Conservation (phyloP, 805 yeast genomes). For the Pichia eremophila region DNA sequence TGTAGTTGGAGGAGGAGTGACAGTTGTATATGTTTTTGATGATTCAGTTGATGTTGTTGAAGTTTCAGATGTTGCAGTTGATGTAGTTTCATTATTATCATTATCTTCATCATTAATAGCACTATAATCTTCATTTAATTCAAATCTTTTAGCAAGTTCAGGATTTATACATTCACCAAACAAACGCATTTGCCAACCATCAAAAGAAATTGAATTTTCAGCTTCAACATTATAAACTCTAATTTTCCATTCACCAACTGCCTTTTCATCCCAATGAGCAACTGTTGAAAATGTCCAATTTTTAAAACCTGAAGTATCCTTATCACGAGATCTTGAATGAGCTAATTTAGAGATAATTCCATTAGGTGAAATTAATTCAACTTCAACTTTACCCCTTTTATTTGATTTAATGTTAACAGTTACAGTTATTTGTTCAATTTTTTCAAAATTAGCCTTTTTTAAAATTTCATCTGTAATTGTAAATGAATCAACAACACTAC, state of each 20-base stretch:
- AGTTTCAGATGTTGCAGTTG: background rate
- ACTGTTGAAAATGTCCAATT: conserved; percentile 94
- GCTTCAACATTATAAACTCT: conserved; percentile 43
- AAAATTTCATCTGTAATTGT: conserved; percentile 42
- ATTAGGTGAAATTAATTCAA: conserved; percentile 61
- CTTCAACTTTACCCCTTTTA: conserved; percentile 60
- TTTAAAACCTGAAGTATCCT: conserved; percentile 45
- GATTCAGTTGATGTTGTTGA: too few relatives aligned
- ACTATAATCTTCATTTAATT: conserved; percentile 39
- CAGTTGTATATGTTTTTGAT: too few relatives aligned
- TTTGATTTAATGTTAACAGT: conserved; percentile 59
- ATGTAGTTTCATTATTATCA: conserved; percentile 3
- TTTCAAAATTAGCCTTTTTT: conserved; percentile 48
- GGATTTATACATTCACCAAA: conserved; percentile 76
- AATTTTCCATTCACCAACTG: conserved; percentile 75
- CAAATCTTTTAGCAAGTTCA: conserved; percentile 47
- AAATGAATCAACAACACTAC: conserved; percentile 28
- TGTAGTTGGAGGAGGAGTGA: too few relatives aligned
- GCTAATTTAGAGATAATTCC: conserved; percentile 73
- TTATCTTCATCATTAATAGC: conserved; percentile 21
- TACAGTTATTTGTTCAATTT: conserved; percentile 80
- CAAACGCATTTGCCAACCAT: conserved; percentile 66
- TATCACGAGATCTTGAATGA: conserved; percentile 52
- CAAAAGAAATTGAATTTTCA: conserved; percentile 33
- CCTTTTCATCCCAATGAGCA: conserved; percentile 93